A percentile compares a stretch with the other conserved stretches of the same genome.
Conservation (phyloP, 345 rosid species). For the Crucihimalaya himalaica region DNA sequence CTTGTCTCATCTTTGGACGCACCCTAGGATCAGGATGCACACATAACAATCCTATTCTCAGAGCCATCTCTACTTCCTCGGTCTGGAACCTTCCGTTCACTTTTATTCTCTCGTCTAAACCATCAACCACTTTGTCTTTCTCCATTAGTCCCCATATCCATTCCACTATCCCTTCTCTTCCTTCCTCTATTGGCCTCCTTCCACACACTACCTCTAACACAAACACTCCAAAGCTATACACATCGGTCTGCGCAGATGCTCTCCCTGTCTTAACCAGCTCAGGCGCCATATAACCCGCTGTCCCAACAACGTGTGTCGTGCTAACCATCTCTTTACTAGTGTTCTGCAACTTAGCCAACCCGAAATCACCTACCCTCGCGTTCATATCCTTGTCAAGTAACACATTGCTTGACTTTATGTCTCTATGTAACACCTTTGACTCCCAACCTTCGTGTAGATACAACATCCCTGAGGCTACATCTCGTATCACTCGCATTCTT, state of each 20-base stretch:
- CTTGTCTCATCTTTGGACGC: conserved; percentile 82
- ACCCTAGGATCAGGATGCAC: conserved; percentile 57
- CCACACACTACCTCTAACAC: conserved; percentile 52
- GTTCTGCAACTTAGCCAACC: conserved; percentile 71
- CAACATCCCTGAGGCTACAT: conserved; percentile 69
- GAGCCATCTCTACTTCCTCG: conserved; percentile 51
- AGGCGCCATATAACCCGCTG: conserved; percentile 77
- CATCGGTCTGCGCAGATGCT: conserved; percentile 48
- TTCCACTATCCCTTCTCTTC: conserved; percentile 47
- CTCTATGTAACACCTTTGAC: conserved; percentile 68
- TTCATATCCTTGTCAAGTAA: conserved; percentile 76
- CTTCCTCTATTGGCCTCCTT: conserved; percentile 48
- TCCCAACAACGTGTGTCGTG: conserved; percentile 56
- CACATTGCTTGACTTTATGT: conserved; percentile 82
- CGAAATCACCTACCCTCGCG: conserved; percentile 73
- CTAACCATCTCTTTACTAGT: conserved; percentile 53
- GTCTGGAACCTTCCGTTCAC: conserved; percentile 40
- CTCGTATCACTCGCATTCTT: conserved; percentile 54
- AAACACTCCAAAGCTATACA: conserved; percentile 51
- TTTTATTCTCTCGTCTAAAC: conserved; percentile 50
- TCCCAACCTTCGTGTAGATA: conserved; percentile 84
- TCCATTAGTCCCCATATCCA: conserved; percentile 42
- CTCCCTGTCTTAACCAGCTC: conserved; percentile 56
- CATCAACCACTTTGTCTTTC: conserved; percentile 44
- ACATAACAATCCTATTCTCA: conserved; percentile 68